A percentile compares a stretch with the other conserved stretches of the same genome.
These are phyloP conservation scores for Ehretia macrophylla DNA, from an alignment of 257 asterid genomes.

Conservation along the genomic window DNA sequence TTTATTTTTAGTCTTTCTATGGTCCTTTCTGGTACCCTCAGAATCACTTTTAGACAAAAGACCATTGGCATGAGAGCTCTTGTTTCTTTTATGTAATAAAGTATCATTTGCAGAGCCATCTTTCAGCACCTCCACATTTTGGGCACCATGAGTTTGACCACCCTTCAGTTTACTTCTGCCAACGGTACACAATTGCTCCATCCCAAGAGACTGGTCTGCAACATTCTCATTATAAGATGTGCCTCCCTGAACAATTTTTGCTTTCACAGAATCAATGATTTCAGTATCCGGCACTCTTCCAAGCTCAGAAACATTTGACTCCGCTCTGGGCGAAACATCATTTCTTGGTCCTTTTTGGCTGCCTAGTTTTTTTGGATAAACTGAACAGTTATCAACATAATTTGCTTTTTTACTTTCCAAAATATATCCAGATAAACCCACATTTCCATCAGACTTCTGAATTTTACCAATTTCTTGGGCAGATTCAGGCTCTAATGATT, in stretches of 20 bases:
- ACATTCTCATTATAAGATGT: slow-evolving; percentile 40
- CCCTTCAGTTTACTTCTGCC: slow-evolving; percentile 52
- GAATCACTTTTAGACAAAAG: slow-evolving; percentile 39
- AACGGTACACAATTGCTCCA: slow-evolving; percentile 41
- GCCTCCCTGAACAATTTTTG: slow-evolving; percentile 37
- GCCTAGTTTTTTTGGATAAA: slow-evolving; percentile 32
- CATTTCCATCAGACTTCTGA: slow-evolving; percentile 43
- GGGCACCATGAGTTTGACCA: slow-evolving; percentile 32
- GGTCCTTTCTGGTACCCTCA: slow-evolving; percentile 45
- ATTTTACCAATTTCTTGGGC: slow-evolving; percentile 29
- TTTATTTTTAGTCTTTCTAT: slow-evolving; percentile 48
- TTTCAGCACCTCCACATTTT: slow-evolving; percentile 27
- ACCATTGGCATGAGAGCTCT: slow-evolving; percentile 29
- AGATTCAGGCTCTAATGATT: slow-evolving; percentile 35
- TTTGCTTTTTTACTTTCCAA: slow-evolving; percentile 41
- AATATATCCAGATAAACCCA: slow-evolving; percentile 34
- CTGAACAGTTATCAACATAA: slow-evolving; percentile 25
- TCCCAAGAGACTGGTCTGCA: slow-evolving; percentile 31
- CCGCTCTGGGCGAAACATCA: slow-evolving; percentile 37
- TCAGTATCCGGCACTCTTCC: slow-evolving; percentile 33
- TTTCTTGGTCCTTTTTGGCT: slow-evolving; percentile 28
- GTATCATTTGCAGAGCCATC: slow-evolving; percentile 41
- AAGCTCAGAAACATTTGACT: slow-evolving; percentile 32
- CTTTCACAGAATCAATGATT: slow-evolving; percentile 28
- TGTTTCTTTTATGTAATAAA: slow-evolving; percentile 44